Evolutionary conservation across 148 eudicot species (phyloP), one percentile per base, ranked within the genome.

Genomic region (Amaranthus hypochondriacus): DNA sequence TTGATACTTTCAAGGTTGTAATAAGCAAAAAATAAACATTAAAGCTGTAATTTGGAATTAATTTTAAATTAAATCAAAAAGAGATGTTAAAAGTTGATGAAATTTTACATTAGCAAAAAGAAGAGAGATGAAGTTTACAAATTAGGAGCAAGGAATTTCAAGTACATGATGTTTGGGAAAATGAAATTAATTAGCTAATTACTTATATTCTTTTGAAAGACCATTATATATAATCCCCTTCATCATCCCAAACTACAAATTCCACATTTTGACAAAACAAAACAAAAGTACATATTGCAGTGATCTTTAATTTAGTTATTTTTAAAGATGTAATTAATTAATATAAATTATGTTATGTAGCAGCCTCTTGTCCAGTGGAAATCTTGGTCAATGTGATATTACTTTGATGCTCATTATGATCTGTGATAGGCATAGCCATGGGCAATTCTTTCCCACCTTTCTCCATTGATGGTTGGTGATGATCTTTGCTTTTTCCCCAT

Each of bases 401-500:
- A 54, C 70, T n/a, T 13, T 71, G 68, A 68, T 52, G 47, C 39
- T 62, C 73, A 62, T 77, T 52, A 61, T 76, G 59, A 42, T 57
- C 73, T 56, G 64, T 67, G 48, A 51, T 47, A 54, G 13, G 28
- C 5, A 18, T 63, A 12, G 2, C 50, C 1, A 83, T 62, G 14
- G 93, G 93, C 68, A 89, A 76, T 52, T 89, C 90, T 6, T 48
- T 70, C 51, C 79, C 74, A 5, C 77, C 82, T 56, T 80, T 81
- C 50, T 69, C 76, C 7, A 62, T 57, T 28, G 77, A n/a, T 57
- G 56, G 28, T 10, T 67, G 14, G n/a, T 39, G 44, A 42, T 48
- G 63, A 42, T 90, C 96, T 74, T 85, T 90, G 88, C 92, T 84
- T 81, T 90, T 90, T 0, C 96, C 96, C 96, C 96, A 90, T 48